Evolutionary conservation across 1,284 basidiomycete species (phyloP).

Genomic region (Marasmius tenuissimus): DNA sequence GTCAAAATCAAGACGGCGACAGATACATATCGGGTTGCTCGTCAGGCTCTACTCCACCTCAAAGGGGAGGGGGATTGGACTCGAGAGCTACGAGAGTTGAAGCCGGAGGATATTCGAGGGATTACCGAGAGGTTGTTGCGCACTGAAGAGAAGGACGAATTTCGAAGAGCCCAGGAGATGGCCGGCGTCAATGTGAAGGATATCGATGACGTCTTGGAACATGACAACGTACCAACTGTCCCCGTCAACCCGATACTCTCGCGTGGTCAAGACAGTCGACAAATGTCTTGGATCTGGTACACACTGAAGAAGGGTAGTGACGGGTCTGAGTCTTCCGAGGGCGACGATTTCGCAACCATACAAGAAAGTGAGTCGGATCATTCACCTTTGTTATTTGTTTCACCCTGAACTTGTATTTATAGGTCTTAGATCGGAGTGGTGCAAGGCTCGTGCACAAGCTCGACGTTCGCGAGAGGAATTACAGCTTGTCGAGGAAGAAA

Average conservation of each 20-base stretch:
- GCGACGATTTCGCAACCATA: neutral
- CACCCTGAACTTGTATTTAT: conserved; percentile 1
- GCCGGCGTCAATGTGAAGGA: neutral
- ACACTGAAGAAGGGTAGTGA: neutral
- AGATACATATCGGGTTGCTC: neutral
- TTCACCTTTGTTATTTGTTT: neutral
- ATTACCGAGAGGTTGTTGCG: conserved; percentile 14
- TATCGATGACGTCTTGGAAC: neutral
- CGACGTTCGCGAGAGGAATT: conserved; percentile 18
- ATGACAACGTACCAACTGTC: neutral
- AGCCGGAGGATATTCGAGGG: conserved; percentile 14
- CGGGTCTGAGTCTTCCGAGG: neutral
- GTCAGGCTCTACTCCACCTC: conserved; percentile 9
- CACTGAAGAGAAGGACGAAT: conserved; percentile 14
- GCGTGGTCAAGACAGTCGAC: neutral
- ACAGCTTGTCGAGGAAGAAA: conserved; percentile 17
- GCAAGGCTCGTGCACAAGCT: conserved; percentile 7
- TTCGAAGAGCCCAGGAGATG: neutral
- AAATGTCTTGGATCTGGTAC: neutral
- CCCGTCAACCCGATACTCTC: neutral
- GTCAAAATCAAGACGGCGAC: neutral
- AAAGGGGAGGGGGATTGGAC: conserved; percentile 15
- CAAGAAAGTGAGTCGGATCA: neutral
- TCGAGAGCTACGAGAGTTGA: conserved; percentile 5
- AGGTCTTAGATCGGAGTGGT: conserved; percentile 11